These are phyloP conservation scores for Hermanozyma aechmeae DNA, from an alignment of 805 yeast species.

Conservation along the genomic window DNA sequence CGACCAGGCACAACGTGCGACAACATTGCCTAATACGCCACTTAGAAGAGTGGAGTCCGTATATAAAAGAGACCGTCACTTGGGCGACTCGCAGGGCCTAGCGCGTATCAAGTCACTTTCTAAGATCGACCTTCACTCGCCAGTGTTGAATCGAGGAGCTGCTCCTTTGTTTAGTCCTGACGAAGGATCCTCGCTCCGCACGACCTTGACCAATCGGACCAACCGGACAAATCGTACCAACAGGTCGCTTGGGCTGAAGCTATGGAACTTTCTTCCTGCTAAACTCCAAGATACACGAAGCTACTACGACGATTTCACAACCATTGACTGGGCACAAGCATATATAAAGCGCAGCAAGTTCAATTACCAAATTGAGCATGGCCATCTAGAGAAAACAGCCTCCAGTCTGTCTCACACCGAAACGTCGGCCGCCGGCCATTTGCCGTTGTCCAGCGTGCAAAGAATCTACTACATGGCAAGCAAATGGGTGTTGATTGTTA, in stretches of 20 bases:
- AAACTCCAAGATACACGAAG: conserved; percentile 5
- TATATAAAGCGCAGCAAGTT: conserved; percentile 34
- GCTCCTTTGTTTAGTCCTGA: background rate
- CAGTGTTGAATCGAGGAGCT: conserved; percentile 1
- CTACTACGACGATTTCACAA: conserved; percentile 52
- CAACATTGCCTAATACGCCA: no score
- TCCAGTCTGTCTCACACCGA: conserved; percentile 1
- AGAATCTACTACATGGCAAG: conserved; percentile 28
- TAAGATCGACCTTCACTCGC: background rate
- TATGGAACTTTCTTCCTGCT: no score
- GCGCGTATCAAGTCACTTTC: conserved; percentile 2
- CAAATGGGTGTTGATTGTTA: conserved; percentile 41
- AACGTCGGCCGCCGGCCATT: background rate
- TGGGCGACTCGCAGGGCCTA: no score
- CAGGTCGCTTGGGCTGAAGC: background rate
- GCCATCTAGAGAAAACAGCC: conserved; percentile 4
- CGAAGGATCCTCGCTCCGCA: background rate
- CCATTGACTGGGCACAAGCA: conserved; percentile 52
- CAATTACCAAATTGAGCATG: conserved; percentile 25
- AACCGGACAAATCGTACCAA: background rate
- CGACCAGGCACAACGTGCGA: no score
- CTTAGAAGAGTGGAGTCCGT: no score
- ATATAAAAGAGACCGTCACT: no score
- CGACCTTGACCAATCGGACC: conserved; percentile 1
- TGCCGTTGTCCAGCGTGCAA: conserved; percentile 12